A percentile compares a stretch with the other conserved stretches of the same genome.
Evolutionary conservation across 2,329 filamentous ascomycete genomes (phyloP).

Genomic region (Phaeoacremonium minimum): DNA sequence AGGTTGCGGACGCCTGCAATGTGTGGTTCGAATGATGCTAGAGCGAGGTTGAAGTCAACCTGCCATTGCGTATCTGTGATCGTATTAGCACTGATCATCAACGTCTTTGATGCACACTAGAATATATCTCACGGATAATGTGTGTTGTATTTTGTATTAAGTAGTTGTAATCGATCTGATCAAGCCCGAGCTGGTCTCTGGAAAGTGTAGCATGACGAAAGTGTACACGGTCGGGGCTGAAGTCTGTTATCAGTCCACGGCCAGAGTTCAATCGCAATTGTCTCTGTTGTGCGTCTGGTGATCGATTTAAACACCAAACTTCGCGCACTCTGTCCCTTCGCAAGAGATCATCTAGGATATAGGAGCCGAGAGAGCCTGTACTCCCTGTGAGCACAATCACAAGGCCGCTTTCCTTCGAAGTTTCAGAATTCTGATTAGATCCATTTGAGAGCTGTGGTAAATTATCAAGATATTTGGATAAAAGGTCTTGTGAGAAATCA

Average conservation of each 20-base stretch:
- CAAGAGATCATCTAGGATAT: constrained; percentile 35
- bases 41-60: constrained; percentile 47
- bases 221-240: constrained; percentile 29
- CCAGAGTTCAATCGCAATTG: constrained; percentile 19
- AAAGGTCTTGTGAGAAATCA: background rate
- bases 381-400: constrained; percentile 38
- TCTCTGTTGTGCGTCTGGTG: constrained; percentile 20
- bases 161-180: constrained; percentile 23
- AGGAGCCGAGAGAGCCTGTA: constrained; percentile 44
- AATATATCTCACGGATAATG: constrained; percentile 32
- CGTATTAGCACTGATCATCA: too few species aligned
- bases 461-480: constrained; percentile 9
- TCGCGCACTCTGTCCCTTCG: constrained; percentile 27
- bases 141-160: constrained; percentile 34
- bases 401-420: background rate
- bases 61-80: background rate
- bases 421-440: background rate
- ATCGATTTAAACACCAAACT: constrained; percentile 45
- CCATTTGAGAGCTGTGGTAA: background rate
- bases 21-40: constrained; percentile 45
- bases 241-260: constrained; percentile 31
- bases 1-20: constrained; percentile 46
- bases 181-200: constrained; percentile 42
- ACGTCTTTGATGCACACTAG: too few species aligned
- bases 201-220: constrained; percentile 46